Evolutionary conservation across 352 stramenopile genomes (phyloP).

Genomic region (Pythium sp.): DNA sequence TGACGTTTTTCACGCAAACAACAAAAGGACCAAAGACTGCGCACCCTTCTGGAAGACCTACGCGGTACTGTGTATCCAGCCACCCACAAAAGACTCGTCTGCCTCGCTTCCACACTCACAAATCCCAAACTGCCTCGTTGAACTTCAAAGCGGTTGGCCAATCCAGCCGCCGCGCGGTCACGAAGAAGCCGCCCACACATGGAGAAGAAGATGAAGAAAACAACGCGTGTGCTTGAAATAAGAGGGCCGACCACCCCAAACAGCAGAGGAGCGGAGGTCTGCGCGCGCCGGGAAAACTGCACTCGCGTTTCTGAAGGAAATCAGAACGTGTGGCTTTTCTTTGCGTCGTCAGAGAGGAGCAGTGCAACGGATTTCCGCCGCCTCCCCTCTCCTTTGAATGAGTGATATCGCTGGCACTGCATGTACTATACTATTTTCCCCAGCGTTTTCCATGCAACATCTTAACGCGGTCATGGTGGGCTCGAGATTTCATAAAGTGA

Average conservation of each 20-base stretch:
- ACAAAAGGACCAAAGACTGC: background rate
- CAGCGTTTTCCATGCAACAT: too few species aligned
- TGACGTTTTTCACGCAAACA: too few species aligned
- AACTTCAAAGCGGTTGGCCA: background rate
- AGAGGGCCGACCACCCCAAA: too few species aligned
- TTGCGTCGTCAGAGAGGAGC: background rate
- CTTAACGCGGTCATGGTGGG: too few species aligned
- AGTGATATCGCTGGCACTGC: background rate
- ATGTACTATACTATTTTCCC: too few species aligned
- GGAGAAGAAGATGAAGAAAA: too few species aligned
- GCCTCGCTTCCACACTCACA: background rate
- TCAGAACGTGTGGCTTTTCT: background rate
- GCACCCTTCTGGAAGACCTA: background rate
- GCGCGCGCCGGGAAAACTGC: background rate
- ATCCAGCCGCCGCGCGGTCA: too few species aligned
- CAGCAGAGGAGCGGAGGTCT: too few species aligned
- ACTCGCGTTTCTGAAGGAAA: constrained; percentile 14
- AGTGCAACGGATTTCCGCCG: background rate
- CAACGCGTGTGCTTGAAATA: too few species aligned
- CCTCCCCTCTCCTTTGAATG: background rate
- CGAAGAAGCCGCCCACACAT: too few species aligned
- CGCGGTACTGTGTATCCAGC: background rate
- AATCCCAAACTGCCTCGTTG: background rate
- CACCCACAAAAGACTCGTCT: background rate
- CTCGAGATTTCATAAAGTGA: too few species aligned